Evolutionary conservation across 805 yeast species (phyloP), one percentile per base, ranked within the genome.

Genomic region (Myxozyma nipponensis): DNA sequence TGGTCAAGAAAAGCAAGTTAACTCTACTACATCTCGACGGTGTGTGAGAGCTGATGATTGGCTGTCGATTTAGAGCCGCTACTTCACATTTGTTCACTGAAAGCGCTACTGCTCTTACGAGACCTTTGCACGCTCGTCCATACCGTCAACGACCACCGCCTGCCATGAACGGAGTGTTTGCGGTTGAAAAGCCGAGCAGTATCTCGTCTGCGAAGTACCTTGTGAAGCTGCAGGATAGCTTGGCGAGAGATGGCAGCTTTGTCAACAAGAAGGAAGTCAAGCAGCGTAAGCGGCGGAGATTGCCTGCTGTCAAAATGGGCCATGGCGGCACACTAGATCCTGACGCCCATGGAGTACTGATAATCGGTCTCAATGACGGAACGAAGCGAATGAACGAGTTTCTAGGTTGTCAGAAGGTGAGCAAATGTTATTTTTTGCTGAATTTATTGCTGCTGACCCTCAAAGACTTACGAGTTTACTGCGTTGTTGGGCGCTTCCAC

Each of bases 281-380:
- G 53, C 69, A 73, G 28, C 74, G 73, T 39, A 64, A 74, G 15
- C 43, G 45, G 22, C 64, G 69, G 42, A 46, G 49, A 15, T 24
- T 45, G 38, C 54, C 53, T 24, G 74, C 77, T 60, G 81, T 90
- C 30, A 93, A 93, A 63, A 84, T 91, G 74, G 99, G 99, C 1
- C 99, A 93, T 67, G 99, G 98, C 18, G 99, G 99, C 7, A 93
- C 99, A 0, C 72, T 93, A 35, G 99, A 93, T 63, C 97, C 98
- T 0, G 69, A 86, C 39, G 99, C 99, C 0, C 82, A 89, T n/a
- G 99, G 99, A 9, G 90, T 91, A 0, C 67, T 72, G 30, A 91
- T 95, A 1, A 75, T 93, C 48, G 99, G 98, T 3, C 79, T 93
- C n/a, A 96, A 96, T 4, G 56, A 74, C 1, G 98, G 98, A 2